phyloP scores from a whole-genome alignment of 2,329 filamentous ascomycete species.

The Lasiodiplodia gonubiensis region DNA sequence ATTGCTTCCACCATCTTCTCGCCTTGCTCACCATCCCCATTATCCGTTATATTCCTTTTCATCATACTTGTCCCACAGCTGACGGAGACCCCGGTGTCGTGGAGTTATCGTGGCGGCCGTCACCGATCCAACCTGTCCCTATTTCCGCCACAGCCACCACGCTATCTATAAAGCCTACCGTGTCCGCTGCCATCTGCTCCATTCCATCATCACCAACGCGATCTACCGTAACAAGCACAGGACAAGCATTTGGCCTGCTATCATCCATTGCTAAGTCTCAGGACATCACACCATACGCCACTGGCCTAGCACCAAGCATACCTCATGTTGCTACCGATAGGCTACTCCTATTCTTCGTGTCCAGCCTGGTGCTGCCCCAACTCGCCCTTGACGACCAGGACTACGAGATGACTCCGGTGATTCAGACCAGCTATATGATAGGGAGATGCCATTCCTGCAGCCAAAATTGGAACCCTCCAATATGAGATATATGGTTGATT shows the following conservation, averaged over 20 bases:
- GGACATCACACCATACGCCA: neutral
- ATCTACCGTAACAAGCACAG: neutral
- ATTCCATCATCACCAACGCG: neutral
- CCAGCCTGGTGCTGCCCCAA: slow-evolving; percentile 24
- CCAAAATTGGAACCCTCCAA: no score
- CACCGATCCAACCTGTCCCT: slow-evolving; percentile 17
- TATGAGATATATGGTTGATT: no score
- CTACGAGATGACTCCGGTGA: neutral
- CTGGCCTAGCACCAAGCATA: slow-evolving; percentile 27
- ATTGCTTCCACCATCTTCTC: no score
- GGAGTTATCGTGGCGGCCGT: neutral
- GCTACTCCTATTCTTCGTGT: slow-evolving; percentile 29
- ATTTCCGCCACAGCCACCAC: slow-evolving; percentile 19
- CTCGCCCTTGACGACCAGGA: slow-evolving; percentile 1
- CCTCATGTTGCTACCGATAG: slow-evolving; percentile 21
- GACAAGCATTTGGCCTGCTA: neutral
- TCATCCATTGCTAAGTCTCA: neutral
- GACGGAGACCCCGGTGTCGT: slow-evolving; percentile 1
- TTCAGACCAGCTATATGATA: no score
- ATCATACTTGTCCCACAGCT: neutral
- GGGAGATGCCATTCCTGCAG: no score
- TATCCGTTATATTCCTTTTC: no score
- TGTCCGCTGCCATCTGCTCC: neutral
- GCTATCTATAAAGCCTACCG: slow-evolving; percentile 13
- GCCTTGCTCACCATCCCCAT: no score